phyloP scores from a whole-genome alignment of 345 rosid genomes.

The Eutrema yunnanense region DNA sequence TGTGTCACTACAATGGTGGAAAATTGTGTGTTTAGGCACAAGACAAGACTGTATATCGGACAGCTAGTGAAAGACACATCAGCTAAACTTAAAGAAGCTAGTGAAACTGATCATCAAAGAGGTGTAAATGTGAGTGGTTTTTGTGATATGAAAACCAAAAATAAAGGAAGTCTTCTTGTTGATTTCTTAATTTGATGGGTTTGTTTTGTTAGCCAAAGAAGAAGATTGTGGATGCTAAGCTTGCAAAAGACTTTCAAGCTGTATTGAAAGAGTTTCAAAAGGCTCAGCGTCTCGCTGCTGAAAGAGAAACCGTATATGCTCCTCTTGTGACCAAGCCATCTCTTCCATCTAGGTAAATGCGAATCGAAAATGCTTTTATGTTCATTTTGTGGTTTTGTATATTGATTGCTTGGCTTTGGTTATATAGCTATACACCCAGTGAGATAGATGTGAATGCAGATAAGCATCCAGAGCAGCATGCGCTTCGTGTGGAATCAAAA shows the following conservation, averaged over 20 bases:
- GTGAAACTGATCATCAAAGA: conserved; percentile 74
- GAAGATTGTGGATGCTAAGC: conserved; percentile 94
- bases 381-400: not conserved
- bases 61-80: conserved; percentile 91
- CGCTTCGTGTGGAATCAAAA: conserved; percentile 77
- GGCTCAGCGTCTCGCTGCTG: conserved; percentile 96
- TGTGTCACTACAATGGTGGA: not conserved
- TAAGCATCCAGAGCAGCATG: conserved; percentile 52
- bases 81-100: conserved; percentile 86
- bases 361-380: not conserved
- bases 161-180: not conserved
- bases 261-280: conserved; percentile 96
- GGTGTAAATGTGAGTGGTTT: conserved; percentile 55
- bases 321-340: conserved; percentile 69
- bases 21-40: conserved; percentile 40
- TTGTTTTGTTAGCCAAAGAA: conserved; percentile 55
- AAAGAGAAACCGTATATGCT: conserved; percentile 89
- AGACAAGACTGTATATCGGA: conserved; percentile 77
- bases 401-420: not conserved
- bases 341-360: conserved; percentile 56
- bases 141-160: not conserved
- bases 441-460: conserved; percentile 50
- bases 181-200: not conserved
- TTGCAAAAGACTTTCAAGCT: conserved; percentile 94
- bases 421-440: conserved; percentile 15